A percentile compares a stretch with the other conserved stretches of the same genome.
Evolutionary conservation across 2,329 filamentous ascomycete species (phyloP).

Genomic region (Colletotrichum sojae): DNA sequence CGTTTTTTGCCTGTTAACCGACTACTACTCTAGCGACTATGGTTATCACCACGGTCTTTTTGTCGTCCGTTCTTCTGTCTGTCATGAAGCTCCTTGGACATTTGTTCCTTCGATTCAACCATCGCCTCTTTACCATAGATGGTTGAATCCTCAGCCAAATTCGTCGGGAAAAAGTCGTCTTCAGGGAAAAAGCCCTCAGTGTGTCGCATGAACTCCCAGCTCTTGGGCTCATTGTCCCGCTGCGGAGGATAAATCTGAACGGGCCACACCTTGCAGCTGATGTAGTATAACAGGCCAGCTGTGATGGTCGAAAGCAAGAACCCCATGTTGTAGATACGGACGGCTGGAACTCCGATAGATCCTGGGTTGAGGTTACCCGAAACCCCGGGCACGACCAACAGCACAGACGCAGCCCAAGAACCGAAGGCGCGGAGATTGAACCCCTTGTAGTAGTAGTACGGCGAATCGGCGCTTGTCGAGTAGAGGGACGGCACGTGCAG

Average conservation of each 20-base stretch:
- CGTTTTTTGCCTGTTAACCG: too few relatives aligned
- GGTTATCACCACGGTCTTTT: too few relatives aligned
- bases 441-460: not conserved
- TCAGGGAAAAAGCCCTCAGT: not conserved
- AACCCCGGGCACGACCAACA: not conserved
- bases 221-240: not conserved
- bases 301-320: conserved; percentile 14
- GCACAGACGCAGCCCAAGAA: not conserved
- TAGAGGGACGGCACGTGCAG: not conserved
- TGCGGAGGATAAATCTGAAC: not conserved
- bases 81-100: not conserved
- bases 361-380: conserved; percentile 10
- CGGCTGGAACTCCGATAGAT: not conserved
- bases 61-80: too few relatives aligned
- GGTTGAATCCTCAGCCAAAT: not conserved
- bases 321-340: conserved; percentile 18
- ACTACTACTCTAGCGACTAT: too few relatives aligned
- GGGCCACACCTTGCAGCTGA: not conserved
- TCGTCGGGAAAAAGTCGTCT: not conserved
- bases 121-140: not conserved
- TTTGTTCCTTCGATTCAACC: not conserved
- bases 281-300: not conserved
- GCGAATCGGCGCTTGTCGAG: not conserved
- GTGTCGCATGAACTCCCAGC: not conserved
- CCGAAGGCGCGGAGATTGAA: conserved; percentile 2